phyloP scores from a whole-genome alignment of 352 stramenopile genomes.

The Globisporangium camurandrum region DNA sequence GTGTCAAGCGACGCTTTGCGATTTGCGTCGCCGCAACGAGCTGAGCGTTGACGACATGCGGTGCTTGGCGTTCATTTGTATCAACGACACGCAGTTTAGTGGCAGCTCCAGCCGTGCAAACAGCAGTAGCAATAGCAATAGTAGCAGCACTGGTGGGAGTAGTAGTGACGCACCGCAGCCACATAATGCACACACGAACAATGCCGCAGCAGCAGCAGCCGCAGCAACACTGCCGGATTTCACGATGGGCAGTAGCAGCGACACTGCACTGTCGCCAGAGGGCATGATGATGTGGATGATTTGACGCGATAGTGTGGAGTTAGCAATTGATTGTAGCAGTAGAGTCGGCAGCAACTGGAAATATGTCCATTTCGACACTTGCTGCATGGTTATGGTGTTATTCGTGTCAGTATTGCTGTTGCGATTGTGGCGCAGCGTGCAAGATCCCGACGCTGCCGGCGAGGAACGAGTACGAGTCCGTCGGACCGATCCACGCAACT shows the following conservation, averaged over 20 bases:
- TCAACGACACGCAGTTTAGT: constrained; percentile 76
- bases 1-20: constrained; percentile 53
- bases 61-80: constrained; percentile 70
- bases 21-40: constrained; percentile 68
- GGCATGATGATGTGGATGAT: constrained; percentile 89
- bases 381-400: too few relatives aligned
- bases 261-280: constrained; percentile 58
- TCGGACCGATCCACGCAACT: constrained; percentile 15
- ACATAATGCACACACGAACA: too few relatives aligned
- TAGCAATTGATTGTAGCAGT: too few relatives aligned
- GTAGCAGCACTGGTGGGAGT: too few relatives aligned
- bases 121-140: not conserved
- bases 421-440: constrained; percentile 3
- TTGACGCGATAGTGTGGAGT: constrained; percentile 10
- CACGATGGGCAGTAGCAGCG: constrained; percentile 52
- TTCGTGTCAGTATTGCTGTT: too few relatives aligned
- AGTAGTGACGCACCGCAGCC: too few relatives aligned
- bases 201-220: not conserved
- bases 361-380: not conserved
- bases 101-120: too few relatives aligned
- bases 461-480: constrained; percentile 14
- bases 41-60: constrained; percentile 66
- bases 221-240: constrained; percentile 33
- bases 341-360: not conserved
- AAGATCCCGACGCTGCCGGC: constrained; percentile 9